Conservation (phyloP, 768 basidiomycete species). For the Chalciporus chontae region DNA sequence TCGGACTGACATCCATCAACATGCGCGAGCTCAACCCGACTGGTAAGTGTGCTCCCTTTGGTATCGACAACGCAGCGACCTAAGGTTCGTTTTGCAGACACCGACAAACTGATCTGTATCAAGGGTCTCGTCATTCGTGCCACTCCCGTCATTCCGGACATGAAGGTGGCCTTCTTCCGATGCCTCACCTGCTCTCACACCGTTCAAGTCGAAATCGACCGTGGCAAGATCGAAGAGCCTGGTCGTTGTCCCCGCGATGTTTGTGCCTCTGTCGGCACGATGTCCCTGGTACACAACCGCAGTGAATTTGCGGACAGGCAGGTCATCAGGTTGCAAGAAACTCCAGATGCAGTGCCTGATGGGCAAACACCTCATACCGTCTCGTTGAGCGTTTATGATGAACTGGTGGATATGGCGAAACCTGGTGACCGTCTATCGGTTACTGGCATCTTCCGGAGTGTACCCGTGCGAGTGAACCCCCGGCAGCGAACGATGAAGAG, state of each 20-base stretch:
- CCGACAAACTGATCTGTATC: constrained; percentile 94
- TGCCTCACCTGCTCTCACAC: constrained; percentile 95
- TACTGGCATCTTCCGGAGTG: constrained; percentile 91
- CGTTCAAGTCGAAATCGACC: constrained; percentile 94
- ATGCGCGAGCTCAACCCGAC: constrained; percentile 95
- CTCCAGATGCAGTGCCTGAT: constrained; percentile 95
- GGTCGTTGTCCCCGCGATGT: constrained; percentile 89
- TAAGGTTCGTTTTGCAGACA: constrained; percentile 53
- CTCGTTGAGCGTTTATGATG: constrained; percentile 95
- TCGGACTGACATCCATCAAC: constrained; percentile 77
- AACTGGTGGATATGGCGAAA: constrained; percentile 93
- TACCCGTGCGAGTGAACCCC: constrained; percentile 94
- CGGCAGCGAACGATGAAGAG: constrained; percentile 89
- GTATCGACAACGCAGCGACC: not conserved
- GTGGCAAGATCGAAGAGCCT: constrained; percentile 97
- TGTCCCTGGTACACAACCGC: constrained; percentile 95
- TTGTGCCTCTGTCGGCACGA: constrained; percentile 82
- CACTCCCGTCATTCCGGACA: constrained; percentile 97
- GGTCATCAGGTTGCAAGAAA: constrained; percentile 93
- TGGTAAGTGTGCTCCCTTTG: constrained; percentile 44
- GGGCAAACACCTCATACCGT: constrained; percentile 99
- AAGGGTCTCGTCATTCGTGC: constrained; percentile 97
- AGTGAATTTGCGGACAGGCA: constrained; percentile 96
- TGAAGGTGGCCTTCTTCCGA: constrained; percentile 98
- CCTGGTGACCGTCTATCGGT: constrained; percentile 92